Evolutionary conservation across 805 yeast genomes (phyloP), one percentile per base, ranked within the genome.

Genomic region (Starmerella scarabaei): DNA sequence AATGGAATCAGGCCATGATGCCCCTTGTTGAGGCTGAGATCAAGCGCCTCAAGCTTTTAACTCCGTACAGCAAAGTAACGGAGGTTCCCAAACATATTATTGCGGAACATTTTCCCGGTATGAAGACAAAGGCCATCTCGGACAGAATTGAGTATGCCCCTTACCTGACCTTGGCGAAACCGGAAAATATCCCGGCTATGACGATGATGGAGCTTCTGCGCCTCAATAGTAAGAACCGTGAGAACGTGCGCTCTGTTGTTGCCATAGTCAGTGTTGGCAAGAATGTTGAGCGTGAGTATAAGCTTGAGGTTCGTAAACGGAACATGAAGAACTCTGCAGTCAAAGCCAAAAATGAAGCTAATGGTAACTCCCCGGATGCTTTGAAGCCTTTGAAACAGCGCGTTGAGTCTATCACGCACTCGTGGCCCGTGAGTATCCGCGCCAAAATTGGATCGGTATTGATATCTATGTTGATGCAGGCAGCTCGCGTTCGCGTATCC

Each of bases 401-500:
- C 4, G 31, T 24, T 17, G 37, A 23, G 17, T 35, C 37, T 20
- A 17, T 35, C 19, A 30, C 44, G 2, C 47, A 45, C 19, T 38
- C 63, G 7, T 76, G 83, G 83, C 76, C 80, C 0, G 63, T 62
- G 38, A 64, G 66, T 1, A 61, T 71, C 15, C 64, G 69, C 17
- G 80, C 91, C 35, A 78, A 79, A 55, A 67, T 91, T 20, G 97
- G 97, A 2, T 80, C 94, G 1, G 69, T 80, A 7, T 65, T 91
- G 43, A 67, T 81, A 11, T 74, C 93, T 2, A 65, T 80, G 50
- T 60, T 91, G 40, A 66, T 88, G 53, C 80, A 81, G 49, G 83
- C 80, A 19, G 94, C 96, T 3, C 80, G 75, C 52, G 79, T 88
- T 11, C 70, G 75, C 19, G 94, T 86, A 3, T 66, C 68, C 28